Conservation (phyloP, 192 early-diverging fungal genomes). For the Podila clonocystis region DNA sequence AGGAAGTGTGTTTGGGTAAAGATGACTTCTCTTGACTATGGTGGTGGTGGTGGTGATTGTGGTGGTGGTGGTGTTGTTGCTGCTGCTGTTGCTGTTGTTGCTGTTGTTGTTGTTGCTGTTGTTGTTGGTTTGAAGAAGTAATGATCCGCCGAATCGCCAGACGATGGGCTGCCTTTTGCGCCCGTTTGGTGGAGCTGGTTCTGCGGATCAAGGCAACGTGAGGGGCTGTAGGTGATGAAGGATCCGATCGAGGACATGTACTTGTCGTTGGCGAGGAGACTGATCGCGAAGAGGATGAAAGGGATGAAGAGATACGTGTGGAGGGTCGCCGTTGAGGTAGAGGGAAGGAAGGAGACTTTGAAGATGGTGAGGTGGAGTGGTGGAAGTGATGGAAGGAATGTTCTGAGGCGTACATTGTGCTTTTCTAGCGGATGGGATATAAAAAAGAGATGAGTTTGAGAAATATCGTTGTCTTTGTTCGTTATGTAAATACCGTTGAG, state of each 20-base stretch:
- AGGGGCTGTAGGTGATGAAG: not conserved
- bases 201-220: constrained; percentile 8
- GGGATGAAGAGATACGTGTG: not conserved
- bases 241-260: not conserved
- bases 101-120: constrained; percentile 18
- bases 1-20: not conserved
- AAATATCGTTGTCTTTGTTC: no score
- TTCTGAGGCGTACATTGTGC: not conserved
- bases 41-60: not conserved
- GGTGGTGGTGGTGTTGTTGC: constrained; percentile 7
- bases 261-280: not conserved
- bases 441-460: no score
- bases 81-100: constrained; percentile 11
- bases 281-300: not conserved
- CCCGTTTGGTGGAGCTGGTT: constrained; percentile 15
- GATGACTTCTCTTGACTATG: not conserved
- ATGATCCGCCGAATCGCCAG: constrained; percentile 29
- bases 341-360: not conserved
- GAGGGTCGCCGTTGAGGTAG: not conserved
- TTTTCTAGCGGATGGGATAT: no score
- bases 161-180: constrained; percentile 21
- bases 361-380: not conserved
- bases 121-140: constrained; percentile 13
- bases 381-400: not conserved
- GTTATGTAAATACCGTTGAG: no score